Evolutionary conservation across 331 rosid genomes (phyloP).

Genomic region (Telfairia occidentalis): DNA sequence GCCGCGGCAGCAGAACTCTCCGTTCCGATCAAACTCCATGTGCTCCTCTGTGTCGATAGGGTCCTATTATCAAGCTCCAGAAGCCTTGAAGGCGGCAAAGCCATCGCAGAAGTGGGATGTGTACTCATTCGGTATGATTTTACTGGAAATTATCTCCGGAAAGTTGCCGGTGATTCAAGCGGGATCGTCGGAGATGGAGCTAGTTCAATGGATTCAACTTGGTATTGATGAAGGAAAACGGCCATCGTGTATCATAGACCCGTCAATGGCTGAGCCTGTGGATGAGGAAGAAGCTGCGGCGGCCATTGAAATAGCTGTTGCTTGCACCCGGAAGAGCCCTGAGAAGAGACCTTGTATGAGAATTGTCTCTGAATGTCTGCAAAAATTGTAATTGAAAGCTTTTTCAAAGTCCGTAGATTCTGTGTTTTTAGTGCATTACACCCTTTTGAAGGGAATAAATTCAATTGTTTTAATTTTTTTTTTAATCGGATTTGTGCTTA

Average conservation of each 20-base stretch:
- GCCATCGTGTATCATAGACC: conserved; percentile 54
- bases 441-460: too few relatives aligned
- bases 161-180: conserved; percentile 55
- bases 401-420: too few relatives aligned
- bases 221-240: conserved; percentile 87
- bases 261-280: conserved; percentile 42
- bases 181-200: conserved; percentile 73
- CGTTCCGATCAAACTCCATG: conserved; percentile 8
- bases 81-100: conserved; percentile 62
- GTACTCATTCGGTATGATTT: conserved; percentile 75
- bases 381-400: conserved; percentile 24
- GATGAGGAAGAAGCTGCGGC: conserved; percentile 65
- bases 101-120: conserved; percentile 98
- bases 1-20: conserved; percentile 4
- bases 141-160: conserved; percentile 74
- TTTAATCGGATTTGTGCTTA: too few relatives aligned
- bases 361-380: conserved; percentile 65
- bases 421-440: too few relatives aligned
- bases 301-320: conserved; percentile 78
- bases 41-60: conserved; percentile 51
- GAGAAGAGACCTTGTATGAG: conserved; percentile 89
- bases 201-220: conserved; percentile 74
- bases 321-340: conserved; percentile 65
- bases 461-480: too few relatives aligned
- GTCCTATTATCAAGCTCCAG: conserved; percentile 73